Evolutionary conservation across 1,139 yeast genomes (phyloP).

Genomic region (Hyphopichia buzzinii): DNA sequence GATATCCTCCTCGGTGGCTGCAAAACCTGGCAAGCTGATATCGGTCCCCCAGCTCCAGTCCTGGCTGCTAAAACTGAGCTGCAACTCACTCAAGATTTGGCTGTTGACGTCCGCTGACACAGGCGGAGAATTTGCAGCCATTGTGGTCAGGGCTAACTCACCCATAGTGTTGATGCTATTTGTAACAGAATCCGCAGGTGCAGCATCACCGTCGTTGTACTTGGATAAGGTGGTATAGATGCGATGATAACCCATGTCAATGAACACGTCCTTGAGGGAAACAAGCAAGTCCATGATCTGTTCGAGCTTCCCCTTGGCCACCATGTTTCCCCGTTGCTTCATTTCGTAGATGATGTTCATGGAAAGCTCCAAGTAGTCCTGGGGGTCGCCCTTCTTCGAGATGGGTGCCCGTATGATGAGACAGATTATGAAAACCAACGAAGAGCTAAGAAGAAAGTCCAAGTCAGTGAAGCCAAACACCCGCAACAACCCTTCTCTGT

Average conservation of each 20-base stretch:
- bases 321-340: constrained; percentile 21
- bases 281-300: constrained; percentile 18
- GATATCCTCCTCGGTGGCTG: constrained; percentile 16
- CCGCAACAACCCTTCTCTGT: constrained; percentile 17
- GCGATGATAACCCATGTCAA: constrained; percentile 3
- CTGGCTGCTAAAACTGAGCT: background rate
- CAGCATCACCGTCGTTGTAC: constrained; percentile 7
- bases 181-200: constrained; percentile 2
- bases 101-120: background rate
- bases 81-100: background rate
- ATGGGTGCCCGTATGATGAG: constrained; percentile 15
- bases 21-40: background rate
- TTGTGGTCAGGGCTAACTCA: background rate
- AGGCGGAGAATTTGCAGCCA: background rate
- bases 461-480: constrained; percentile 28
- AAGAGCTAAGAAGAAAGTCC: constrained; percentile 22
- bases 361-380: constrained; percentile 19
- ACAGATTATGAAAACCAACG: constrained; percentile 23
- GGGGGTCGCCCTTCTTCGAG: constrained; percentile 6
- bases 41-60: background rate
- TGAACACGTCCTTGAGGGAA: constrained; percentile 9
- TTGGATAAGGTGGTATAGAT: constrained; percentile 8
- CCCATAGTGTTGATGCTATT: background rate
- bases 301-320: constrained; percentile 23
- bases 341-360: constrained; percentile 21